These are phyloP conservation scores for Mortierella sp. DNA, from an alignment of 371 early-diverging fungal genomes.

Conservation along the genomic window DNA sequence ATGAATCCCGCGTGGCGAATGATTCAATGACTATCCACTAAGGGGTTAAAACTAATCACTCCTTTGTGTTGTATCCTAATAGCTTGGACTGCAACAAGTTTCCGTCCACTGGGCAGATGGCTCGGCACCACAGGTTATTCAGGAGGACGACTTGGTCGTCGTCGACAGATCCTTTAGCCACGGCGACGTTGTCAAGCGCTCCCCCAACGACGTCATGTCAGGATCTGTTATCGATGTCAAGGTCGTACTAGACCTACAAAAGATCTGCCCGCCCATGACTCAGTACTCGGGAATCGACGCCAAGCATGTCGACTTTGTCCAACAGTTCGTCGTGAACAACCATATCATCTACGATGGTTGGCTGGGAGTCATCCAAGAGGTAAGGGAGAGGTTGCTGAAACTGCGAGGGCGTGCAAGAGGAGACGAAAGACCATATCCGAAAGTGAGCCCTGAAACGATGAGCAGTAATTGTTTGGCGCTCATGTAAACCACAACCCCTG, in stretches of 20 bases:
- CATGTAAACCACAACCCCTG: slow-evolving; percentile 16
- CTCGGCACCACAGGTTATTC: slow-evolving; percentile 39
- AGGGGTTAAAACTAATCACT: neutral
- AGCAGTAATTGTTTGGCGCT: slow-evolving; percentile 6
- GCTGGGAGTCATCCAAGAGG: slow-evolving; percentile 58
- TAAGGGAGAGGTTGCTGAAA: slow-evolving; percentile 6
- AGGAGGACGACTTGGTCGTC: slow-evolving; percentile 54
- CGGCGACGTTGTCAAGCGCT: slow-evolving; percentile 58
- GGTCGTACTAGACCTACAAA: slow-evolving; percentile 51
- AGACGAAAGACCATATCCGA: neutral
- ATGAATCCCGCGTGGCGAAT: neutral
- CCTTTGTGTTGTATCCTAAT: neutral
- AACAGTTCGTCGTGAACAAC: slow-evolving; percentile 50
- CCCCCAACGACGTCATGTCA: slow-evolving; percentile 55
- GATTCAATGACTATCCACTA: neutral
- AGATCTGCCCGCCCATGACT: slow-evolving; percentile 54
- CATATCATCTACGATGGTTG: slow-evolving; percentile 58
- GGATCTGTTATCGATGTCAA: slow-evolving; percentile 54
- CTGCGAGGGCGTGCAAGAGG: neutral
- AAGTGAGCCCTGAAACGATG: slow-evolving; percentile 5
- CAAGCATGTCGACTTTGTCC: slow-evolving; percentile 49
- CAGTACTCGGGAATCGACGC: slow-evolving; percentile 50
- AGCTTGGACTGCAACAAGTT: slow-evolving; percentile 54
- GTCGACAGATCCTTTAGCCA: slow-evolving; percentile 57
- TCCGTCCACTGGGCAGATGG: slow-evolving; percentile 57